Base-by-base conservation (phyloP, 2,329 filamentous ascomycete species). In the Nothophaeocryptopus gaeumannii region DNA sequence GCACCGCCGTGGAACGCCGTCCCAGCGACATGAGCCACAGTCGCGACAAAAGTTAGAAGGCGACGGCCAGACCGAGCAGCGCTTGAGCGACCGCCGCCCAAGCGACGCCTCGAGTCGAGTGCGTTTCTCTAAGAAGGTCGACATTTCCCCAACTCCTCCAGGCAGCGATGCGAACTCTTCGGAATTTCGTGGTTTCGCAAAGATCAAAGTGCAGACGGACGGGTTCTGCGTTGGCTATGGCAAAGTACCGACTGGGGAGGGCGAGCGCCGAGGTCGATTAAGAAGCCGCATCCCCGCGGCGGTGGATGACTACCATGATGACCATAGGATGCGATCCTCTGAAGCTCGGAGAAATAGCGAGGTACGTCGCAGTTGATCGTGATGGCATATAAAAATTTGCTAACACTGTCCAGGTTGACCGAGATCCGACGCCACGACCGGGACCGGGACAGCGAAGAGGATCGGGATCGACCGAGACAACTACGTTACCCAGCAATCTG, bases 121-220 rank as follows among this genome's bases (percentile, higher is more conserved):
- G 5, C 62, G 56, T 31, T 67, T 67, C 43, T 57, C 63, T 50
- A 62, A 58, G 56, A 65, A 66, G 51, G 56, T 65, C 39, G 61
- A 65, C 26, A 52, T 66, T 45, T 66, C 64, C 35, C 63, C 64
- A 8, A 66, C 64, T 14, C 64, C 64, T 30, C 64, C 63, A 11
- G 50, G 51, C 30, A 64, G 63, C 50, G 60, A 67, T 36, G 63
- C 62, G 33, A 63, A 58, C 50, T 64, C 62, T 15, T 48, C 54
- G 5, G 50, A 59, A 16, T 62, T 63, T 35, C 59, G 58, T 9
- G 51, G 47, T 33, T 53, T 56, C 16, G 55, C 54, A 37, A 39
- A 30, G 31, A 45, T 20, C 14, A 51, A 13, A 29, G 45, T 11
- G 30, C 53, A 33, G 39, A 38, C 26, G 4, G 20, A 26, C 20